phyloP scores from a whole-genome alignment of 257 asterid genomes.

The Penstemon davidsonii region DNA sequence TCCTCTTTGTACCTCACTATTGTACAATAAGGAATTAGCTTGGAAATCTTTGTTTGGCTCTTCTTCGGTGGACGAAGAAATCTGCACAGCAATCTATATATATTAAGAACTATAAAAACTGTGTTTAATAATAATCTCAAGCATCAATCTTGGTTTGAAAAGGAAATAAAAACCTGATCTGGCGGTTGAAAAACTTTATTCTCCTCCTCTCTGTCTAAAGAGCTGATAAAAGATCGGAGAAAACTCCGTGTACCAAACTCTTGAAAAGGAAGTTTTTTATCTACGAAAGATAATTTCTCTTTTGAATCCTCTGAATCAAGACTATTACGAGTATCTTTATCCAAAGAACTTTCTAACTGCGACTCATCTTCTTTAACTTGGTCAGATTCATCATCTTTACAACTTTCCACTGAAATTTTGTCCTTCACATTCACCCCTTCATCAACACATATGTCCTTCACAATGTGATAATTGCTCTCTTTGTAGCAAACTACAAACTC shows the following conservation, averaged over 20 bases:
- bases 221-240: slow-evolving; percentile 38
- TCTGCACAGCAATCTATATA: slow-evolving; percentile 37
- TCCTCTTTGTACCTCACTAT: slow-evolving; percentile 47
- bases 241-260: slow-evolving; percentile 47
- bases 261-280: slow-evolving; percentile 35
- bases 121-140: neutral
- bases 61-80: slow-evolving; percentile 34
- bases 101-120: slow-evolving; percentile 1
- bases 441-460: slow-evolving; percentile 72
- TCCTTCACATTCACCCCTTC: slow-evolving; percentile 45
- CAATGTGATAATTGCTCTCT: slow-evolving; percentile 45
- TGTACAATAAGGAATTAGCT: slow-evolving; percentile 30
- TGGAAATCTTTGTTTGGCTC: slow-evolving; percentile 39
- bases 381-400: slow-evolving; percentile 32
- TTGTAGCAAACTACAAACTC: slow-evolving; percentile 49
- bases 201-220: slow-evolving; percentile 34
- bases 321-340: slow-evolving; percentile 24
- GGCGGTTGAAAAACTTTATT: slow-evolving; percentile 26
- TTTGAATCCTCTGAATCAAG: slow-evolving; percentile 32
- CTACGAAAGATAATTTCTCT: slow-evolving; percentile 34
- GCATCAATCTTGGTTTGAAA: neutral
- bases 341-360: slow-evolving; percentile 22
- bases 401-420: slow-evolving; percentile 31
- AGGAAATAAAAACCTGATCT: slow-evolving; percentile 47
- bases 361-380: neutral